phyloP scores from a whole-genome alignment of 2,329 filamentous ascomycete genomes.

The Aureobasidium leucospermi region DNA sequence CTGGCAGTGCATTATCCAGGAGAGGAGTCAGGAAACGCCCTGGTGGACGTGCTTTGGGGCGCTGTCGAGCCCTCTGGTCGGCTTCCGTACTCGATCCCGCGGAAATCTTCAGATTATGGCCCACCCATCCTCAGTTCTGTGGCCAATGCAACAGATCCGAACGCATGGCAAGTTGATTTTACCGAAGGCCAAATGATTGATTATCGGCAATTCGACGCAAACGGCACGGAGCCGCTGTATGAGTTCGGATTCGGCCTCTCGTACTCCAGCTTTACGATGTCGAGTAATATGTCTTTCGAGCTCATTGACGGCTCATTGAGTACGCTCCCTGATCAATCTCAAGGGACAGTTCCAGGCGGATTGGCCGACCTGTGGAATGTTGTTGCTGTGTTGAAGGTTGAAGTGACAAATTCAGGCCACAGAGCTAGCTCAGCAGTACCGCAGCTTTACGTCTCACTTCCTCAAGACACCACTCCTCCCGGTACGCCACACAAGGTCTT shows the following conservation, averaged over 20 bases:
- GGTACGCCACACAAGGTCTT: slow-evolving; percentile 35
- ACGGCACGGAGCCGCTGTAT: slow-evolving; percentile 57
- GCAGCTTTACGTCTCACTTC: slow-evolving; percentile 48
- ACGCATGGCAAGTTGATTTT: slow-evolving; percentile 53
- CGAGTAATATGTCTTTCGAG: neutral
- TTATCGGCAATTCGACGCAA: slow-evolving; percentile 63
- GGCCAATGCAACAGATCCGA: slow-evolving; percentile 55
- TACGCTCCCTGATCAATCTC: neutral
- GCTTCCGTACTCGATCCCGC: slow-evolving; percentile 70
- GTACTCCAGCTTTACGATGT: slow-evolving; percentile 59
- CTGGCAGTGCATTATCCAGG: slow-evolving; percentile 72
- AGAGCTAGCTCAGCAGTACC: slow-evolving; percentile 43
- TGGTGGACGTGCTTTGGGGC: slow-evolving; percentile 74
- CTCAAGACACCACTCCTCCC: slow-evolving; percentile 24
- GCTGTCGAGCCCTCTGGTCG: slow-evolving; percentile 65
- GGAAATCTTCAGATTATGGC: slow-evolving; percentile 57
- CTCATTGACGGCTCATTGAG: neutral
- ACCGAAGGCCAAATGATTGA: slow-evolving; percentile 71
- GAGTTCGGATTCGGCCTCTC: slow-evolving; percentile 72
- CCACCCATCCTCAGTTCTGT: slow-evolving; percentile 55
- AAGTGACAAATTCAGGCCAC: slow-evolving; percentile 46
- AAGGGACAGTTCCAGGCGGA: slow-evolving; percentile 36
- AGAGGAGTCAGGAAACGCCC: slow-evolving; percentile 69
- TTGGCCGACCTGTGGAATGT: slow-evolving; percentile 48
- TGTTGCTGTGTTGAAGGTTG: slow-evolving; percentile 40